Evolutionary conservation across 495 filamentous ascomycete genomes (phyloP).

Genomic region (Xylaria grammica): DNA sequence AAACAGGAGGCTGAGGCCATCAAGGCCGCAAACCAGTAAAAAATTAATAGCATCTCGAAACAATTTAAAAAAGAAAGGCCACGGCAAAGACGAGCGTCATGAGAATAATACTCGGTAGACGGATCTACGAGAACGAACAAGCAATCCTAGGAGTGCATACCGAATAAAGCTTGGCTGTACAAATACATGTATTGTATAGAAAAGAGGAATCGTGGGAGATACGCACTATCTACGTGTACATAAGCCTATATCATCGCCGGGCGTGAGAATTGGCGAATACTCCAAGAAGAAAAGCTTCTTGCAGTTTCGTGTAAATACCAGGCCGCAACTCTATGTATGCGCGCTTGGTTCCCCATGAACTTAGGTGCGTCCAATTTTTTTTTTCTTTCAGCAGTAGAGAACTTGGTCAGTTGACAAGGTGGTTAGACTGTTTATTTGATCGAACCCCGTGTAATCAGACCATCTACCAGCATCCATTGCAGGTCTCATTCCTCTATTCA

Average conservation of each 20-base stretch:
- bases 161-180: conserved; percentile 18
- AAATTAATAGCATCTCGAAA: background rate
- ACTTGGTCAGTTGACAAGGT: background rate
- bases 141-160: background rate
- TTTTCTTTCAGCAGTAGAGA: background rate
- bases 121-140: conserved; percentile 7
- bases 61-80: background rate
- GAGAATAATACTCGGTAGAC: conserved; percentile 10
- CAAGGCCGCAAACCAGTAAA: conserved; percentile 36
- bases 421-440: background rate
- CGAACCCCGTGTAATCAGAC: background rate
- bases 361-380: conserved; percentile 1
- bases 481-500: background rate
- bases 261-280: conserved; percentile 8
- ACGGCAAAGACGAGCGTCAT: background rate
- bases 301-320: background rate
- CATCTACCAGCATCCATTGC: background rate
- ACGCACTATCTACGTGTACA: conserved; percentile 7
- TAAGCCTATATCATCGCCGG: conserved; percentile 7
- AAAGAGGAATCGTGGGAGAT: background rate
- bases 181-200: conserved; percentile 25
- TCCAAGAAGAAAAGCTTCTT: background rate
- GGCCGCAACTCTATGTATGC: background rate
- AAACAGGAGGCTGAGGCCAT: conserved; percentile 38
- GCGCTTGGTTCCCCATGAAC: background rate